These are phyloP conservation scores for Neonothopanus nambi DNA, from an alignment of 1,284 basidiomycete species.

Conservation along the genomic window DNA sequence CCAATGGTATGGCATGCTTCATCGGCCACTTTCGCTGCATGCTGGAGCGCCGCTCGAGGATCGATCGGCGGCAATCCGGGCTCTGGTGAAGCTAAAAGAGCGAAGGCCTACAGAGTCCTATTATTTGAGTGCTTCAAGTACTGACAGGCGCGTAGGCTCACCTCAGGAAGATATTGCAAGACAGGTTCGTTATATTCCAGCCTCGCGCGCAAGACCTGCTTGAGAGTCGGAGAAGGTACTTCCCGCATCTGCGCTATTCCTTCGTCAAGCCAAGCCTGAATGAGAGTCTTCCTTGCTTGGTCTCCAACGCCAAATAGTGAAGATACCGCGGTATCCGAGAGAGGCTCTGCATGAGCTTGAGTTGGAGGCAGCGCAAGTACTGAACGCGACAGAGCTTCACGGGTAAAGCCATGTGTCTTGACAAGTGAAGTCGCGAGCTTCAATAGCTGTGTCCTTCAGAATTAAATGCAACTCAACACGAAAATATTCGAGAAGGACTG, in stretches of 20 bases:
- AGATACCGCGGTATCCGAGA: slow-evolving; percentile 69
- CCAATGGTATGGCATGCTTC: slow-evolving; percentile 60
- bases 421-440: slow-evolving; percentile 64
- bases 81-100: slow-evolving; percentile 54
- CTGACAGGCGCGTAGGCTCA: slow-evolving; percentile 33
- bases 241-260: slow-evolving; percentile 55
- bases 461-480: slow-evolving; percentile 2
- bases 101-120: slow-evolving; percentile 55
- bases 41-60: slow-evolving; percentile 55
- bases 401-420: slow-evolving; percentile 67
- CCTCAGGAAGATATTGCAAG: slow-evolving; percentile 63
- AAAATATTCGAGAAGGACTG: background rate
- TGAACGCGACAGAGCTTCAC: slow-evolving; percentile 64
- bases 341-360: slow-evolving; percentile 47
- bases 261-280: slow-evolving; percentile 69
- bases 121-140: too few relatives aligned
- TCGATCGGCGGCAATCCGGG: slow-evolving; percentile 54
- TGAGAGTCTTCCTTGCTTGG: slow-evolving; percentile 59
- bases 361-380: slow-evolving; percentile 50
- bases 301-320: slow-evolving; percentile 74
- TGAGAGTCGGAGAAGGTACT: slow-evolving; percentile 32
- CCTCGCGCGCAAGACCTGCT: slow-evolving; percentile 51
- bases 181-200: slow-evolving; percentile 66
- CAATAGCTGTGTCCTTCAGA: slow-evolving; percentile 42
- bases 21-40: slow-evolving; percentile 62